Evolutionary conservation across 345 rosid species (phyloP).

Genomic region (Ceriops zippeliana): DNA sequence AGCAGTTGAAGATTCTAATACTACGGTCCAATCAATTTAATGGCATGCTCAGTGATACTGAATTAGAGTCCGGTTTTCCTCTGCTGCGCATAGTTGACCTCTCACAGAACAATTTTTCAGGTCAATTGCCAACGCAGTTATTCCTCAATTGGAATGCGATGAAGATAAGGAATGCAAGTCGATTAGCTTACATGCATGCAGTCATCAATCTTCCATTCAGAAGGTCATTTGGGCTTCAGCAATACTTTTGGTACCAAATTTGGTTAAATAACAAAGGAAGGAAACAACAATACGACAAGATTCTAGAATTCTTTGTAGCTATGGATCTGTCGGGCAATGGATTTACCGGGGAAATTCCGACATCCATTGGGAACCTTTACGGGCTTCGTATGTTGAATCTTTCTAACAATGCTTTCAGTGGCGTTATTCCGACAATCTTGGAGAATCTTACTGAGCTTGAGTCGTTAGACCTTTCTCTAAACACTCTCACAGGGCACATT

Average conservation of each 20-base stretch:
- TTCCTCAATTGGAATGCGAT: slow-evolving; percentile 6
- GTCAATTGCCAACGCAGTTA: not conserved
- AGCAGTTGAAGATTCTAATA: not conserved
- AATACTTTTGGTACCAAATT: too few relatives aligned
- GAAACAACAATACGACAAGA: not conserved
- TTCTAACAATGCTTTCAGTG: not conserved
- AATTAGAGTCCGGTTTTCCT: not conserved
- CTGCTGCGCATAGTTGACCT: slow-evolving; percentile 1
- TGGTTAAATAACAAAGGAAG: not conserved
- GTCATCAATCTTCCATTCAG: too few relatives aligned
- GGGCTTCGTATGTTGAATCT: not conserved
- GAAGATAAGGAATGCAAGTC: not conserved
- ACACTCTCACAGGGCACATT: not conserved
- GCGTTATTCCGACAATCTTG: not conserved
- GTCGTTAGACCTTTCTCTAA: slow-evolving; percentile 2
- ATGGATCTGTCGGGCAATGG: slow-evolving; percentile 3
- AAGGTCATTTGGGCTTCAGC: not conserved
- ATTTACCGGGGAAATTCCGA: not conserved
- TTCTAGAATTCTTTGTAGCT: not conserved
- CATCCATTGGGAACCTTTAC: not conserved
- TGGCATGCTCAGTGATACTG: not conserved
- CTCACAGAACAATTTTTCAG: slow-evolving; percentile 8
- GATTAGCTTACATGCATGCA: not conserved
- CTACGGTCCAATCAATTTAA: slow-evolving; percentile 10
- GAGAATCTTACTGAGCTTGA: not conserved